These are phyloP conservation scores for Fusarium miscanthi DNA, from an alignment of 2,329 filamentous ascomycete species.

Conservation along the genomic window DNA sequence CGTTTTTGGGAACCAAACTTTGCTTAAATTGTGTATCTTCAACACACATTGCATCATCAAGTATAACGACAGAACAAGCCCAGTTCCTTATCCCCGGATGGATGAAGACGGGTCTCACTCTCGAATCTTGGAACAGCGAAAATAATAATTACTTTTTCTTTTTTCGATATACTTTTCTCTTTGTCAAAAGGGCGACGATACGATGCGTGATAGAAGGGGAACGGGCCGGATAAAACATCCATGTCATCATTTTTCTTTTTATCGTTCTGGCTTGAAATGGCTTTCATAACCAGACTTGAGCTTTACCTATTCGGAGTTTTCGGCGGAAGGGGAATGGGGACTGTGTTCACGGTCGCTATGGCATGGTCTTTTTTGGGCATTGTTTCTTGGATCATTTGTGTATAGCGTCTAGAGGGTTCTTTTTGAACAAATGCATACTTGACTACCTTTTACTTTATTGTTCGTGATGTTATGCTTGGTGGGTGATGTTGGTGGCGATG, in stretches of 20 bases:
- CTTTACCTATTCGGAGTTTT: constrained; percentile 19
- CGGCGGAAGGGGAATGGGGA: background rate
- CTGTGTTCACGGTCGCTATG: constrained; percentile 13
- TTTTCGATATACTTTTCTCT: background rate
- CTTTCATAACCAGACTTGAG: background rate
- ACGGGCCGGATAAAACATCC: constrained; percentile 1
- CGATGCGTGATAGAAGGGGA: constrained; percentile 21
- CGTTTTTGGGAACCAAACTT: constrained; percentile 20
- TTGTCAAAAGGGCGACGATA: constrained; percentile 16
- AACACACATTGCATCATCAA: constrained; percentile 16
- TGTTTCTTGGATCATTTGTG: background rate
- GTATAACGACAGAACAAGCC: background rate
- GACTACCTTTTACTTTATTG: background rate
- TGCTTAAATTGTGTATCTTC: background rate
- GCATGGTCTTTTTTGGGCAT: constrained; percentile 9
- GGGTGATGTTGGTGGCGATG: background rate
- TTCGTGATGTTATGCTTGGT: background rate
- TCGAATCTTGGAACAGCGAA: constrained; percentile 12
- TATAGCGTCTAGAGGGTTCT: constrained; percentile 22
- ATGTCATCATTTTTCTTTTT: constrained; percentile 6
- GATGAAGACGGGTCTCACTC: constrained; percentile 1
- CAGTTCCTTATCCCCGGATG: constrained; percentile 17
- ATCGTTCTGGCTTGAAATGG: background rate
- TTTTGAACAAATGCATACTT: constrained; percentile 13
- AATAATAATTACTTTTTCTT: constrained; percentile 11